These are phyloP conservation scores for Eucalyptus victrix DNA, from an alignment of 345 rosid genomes.

Conservation along the genomic window DNA sequence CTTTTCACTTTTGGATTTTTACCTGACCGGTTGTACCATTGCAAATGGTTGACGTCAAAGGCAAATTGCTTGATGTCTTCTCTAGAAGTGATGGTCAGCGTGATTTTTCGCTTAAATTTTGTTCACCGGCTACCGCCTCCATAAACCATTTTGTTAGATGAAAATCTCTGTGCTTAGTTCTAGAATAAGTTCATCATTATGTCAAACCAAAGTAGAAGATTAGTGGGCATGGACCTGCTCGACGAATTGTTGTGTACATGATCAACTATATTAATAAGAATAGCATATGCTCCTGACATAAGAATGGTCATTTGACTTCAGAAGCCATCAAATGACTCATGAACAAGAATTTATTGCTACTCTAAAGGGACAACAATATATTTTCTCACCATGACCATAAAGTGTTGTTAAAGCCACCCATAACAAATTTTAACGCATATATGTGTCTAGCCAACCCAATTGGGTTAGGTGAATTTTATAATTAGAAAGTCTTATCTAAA, in stretches of 20 bases:
- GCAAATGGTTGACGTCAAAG: background rate
- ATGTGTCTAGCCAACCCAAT: background rate
- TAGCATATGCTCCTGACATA: background rate
- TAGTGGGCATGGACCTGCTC: accelerated
- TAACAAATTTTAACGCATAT: background rate
- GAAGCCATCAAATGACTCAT: background rate
- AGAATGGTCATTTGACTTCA: background rate
- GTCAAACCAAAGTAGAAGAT: background rate
- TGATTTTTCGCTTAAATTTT: background rate
- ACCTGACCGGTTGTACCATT: background rate
- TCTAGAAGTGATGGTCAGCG: background rate
- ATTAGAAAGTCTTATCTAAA: background rate
- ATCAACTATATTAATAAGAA: background rate
- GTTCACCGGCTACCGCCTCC: background rate
- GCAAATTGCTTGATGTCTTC: background rate
- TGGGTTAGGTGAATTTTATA: background rate
- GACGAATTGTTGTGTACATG: background rate
- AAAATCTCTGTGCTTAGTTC: background rate
- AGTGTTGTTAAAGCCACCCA: background rate
- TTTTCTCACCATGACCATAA: background rate
- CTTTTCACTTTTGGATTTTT: background rate
- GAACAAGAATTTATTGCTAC: background rate
- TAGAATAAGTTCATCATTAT: background rate
- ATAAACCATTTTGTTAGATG: background rate
- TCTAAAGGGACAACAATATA: background rate